A percentile compares a stretch with the other conserved stretches of the same genome.
Conservation (phyloP, 148 eudicot species). For the Silene uniflora region DNA sequence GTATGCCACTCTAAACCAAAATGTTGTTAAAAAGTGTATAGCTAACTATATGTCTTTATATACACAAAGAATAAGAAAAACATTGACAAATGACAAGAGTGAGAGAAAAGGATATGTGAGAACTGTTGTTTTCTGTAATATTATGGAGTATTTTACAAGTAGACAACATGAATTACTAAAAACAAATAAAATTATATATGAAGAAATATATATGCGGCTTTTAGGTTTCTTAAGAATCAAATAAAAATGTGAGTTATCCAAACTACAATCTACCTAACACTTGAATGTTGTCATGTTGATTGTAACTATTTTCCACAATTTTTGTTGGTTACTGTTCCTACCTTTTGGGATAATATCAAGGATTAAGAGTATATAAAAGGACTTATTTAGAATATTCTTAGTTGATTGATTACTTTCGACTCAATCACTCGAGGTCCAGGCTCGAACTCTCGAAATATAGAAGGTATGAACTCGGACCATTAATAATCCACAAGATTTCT, state of each 20-base stretch:
- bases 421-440: no score
- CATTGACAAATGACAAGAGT: not conserved
- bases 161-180: not conserved
- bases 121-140: not conserved
- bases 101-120: not conserved
- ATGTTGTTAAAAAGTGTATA: not conserved
- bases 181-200: not conserved
- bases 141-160: not conserved
- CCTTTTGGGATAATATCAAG: not conserved
- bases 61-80: not conserved
- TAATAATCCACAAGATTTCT: no score
- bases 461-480: no score
- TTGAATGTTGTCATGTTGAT: no score
- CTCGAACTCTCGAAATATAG: no score
- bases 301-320: no score
- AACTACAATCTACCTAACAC: not conserved
- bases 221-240: conserved; percentile 9
- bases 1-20: conserved; percentile 1
- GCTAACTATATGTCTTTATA: not conserved
- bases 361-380: no score
- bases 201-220: conserved; percentile 9
- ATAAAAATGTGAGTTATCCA: conserved; percentile 8
- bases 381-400: no score
- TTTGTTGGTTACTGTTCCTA: not conserved
- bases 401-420: no score